phyloP scores from a whole-genome alignment of 2,329 filamentous ascomycete species.

The Aspergillus quadricinctus region DNA sequence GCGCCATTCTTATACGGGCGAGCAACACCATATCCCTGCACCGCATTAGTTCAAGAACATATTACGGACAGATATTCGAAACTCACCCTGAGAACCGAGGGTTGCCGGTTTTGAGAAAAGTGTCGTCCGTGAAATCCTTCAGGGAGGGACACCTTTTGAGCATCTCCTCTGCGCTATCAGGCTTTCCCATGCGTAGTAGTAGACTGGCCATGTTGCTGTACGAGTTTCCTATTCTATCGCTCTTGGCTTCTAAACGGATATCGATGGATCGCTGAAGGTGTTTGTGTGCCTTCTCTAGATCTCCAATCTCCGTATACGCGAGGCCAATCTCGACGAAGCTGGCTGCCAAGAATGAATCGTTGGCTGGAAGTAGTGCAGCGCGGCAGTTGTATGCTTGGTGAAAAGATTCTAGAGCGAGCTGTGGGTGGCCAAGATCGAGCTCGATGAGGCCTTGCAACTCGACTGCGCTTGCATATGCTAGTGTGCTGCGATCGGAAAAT shows the following conservation, averaged over 20 bases:
- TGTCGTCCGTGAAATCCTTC: constrained; percentile 35
- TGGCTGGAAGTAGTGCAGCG: constrained; percentile 1
- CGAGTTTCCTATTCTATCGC: constrained; percentile 34
- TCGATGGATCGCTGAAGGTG: constrained; percentile 28
- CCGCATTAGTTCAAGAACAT: neutral
- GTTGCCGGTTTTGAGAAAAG: constrained; percentile 28
- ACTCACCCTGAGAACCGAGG: constrained; percentile 11
- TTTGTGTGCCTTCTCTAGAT: constrained; percentile 24
- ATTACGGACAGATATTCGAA: no score
- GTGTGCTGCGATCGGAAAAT: constrained; percentile 5
- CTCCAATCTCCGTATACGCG: constrained; percentile 30
- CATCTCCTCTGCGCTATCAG: constrained; percentile 34
- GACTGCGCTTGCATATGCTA: constrained; percentile 14
- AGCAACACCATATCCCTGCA: constrained; percentile 6
- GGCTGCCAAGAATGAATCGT: constrained; percentile 5
- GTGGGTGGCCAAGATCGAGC: constrained; percentile 12
- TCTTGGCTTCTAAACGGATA: constrained; percentile 26
- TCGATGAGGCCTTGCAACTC: constrained; percentile 13
- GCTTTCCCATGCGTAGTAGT: constrained; percentile 29
- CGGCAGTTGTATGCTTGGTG: constrained; percentile 6
- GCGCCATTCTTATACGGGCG: constrained; percentile 5
- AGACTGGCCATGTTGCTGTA: constrained; percentile 37
- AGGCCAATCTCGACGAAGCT: constrained; percentile 24
- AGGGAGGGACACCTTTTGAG: constrained; percentile 30
- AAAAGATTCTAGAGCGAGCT: constrained; percentile 9